Evolutionary conservation across 164 flowering plant genomes (phyloP), one percentile per base, ranked within the genome.

Genomic region (Umbilicus rupestris): DNA sequence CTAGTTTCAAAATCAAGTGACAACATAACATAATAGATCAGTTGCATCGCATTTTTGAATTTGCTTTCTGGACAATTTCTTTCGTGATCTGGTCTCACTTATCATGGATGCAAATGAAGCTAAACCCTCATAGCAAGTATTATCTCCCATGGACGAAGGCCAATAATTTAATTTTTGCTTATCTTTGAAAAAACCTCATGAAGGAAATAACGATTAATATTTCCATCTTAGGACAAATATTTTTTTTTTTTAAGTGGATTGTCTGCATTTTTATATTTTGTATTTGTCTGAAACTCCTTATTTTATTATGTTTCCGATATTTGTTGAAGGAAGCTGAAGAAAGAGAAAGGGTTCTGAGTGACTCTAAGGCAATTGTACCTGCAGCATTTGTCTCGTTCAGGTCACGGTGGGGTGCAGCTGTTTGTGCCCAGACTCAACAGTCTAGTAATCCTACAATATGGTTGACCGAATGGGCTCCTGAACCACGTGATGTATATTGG

Each of bases 361-460:
- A 92, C 69, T 71, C 93, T 35, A 89, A 87, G 71, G 78, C 79
- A 39, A 74, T 87, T 42, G 66, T 84, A 73, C 96, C 96, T 16
- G 97, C 81, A 63, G 83, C 92, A 57, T 95, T 95, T 84, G 96
- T 92, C 59, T 89, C 97, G 24, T 95, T 95, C 70, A 81, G 88
- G 64, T 88, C 97, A n/a, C 84, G 97, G 33, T 92, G 99, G 97
- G 99, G 87, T 17, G 97, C 99, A 26, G 92, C 99, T 65, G 97
- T 95, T 62, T 95, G 97, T 80, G 99, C 99, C 66, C 97, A 95
- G 73, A 95, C 99, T 49, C 87, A 83, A 64, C 99, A 95, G 75
- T 88, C 92, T 84, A 95, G 81, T 74, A 92, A 92, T 69, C 97
- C 99, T 0, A 92, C 94, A 17, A 71, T 86, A 8, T 95, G 96